Conservation (phyloP, 257 asterid genomes). For the Primulina huaijiensis region DNA sequence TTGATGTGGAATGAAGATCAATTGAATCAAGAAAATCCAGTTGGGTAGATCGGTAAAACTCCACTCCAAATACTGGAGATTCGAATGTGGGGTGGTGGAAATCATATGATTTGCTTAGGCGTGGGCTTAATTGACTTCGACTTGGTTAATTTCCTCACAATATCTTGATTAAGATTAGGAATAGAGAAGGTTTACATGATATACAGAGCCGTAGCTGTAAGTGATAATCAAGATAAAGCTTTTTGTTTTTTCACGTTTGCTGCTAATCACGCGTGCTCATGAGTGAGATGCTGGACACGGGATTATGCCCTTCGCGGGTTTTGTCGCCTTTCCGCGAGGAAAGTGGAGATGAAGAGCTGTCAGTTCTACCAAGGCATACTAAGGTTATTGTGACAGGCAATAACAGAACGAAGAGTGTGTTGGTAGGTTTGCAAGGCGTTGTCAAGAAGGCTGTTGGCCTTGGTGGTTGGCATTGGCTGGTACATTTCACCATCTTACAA, state of each 20-base stretch:
- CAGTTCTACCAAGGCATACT: conserved; percentile 96
- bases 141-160: conserved; percentile 4
- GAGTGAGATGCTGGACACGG: conserved; percentile 61
- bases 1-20: conserved; percentile 15
- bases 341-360: conserved; percentile 84
- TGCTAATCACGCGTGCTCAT: conserved; percentile 27
- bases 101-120: conserved; percentile 7
- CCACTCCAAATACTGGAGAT: conserved; percentile 13
- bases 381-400: conserved; percentile 94
- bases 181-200: conserved; percentile 25
- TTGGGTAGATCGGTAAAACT: conserved; percentile 8
- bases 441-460: conserved; percentile 99
- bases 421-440: conserved; percentile 94
- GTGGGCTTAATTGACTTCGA: neutral
- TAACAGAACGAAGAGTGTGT: conserved; percentile 90
- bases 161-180: conserved; percentile 14
- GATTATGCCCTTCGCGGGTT: conserved; percentile 64
- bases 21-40: conserved; percentile 20
- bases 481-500: conserved; percentile 27
- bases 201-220: conserved; percentile 18
- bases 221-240: conserved; percentile 20
- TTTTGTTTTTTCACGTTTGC: conserved; percentile 11
- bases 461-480: conserved; percentile 99
- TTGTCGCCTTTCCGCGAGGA: conserved; percentile 76
- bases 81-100: conserved; percentile 4